Percentiles rank a stretch among this genome's conserved stretches.
phyloP scores from a whole-genome alignment of 2,329 filamentous ascomycete genomes.

The Aspergillus bombycis region DNA sequence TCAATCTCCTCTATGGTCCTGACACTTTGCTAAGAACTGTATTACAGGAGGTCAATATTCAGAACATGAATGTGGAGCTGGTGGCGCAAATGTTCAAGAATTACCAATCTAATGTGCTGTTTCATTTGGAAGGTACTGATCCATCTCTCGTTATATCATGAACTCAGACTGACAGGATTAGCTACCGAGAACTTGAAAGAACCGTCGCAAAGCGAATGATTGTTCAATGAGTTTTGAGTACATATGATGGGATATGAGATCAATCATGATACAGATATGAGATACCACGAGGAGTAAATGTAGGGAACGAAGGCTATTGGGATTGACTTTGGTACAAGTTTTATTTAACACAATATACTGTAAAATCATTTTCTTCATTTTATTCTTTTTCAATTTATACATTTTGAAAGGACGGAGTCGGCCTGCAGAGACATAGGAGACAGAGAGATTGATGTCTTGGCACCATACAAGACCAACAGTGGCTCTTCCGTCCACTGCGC shows the following conservation, averaged over 20 bases:
- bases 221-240: not conserved
- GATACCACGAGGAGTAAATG: not conserved
- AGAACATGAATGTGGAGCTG: constrained; percentile 98
- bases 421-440: not conserved
- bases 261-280: not conserved
- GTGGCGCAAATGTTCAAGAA: constrained; percentile 99
- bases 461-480: constrained; percentile 20
- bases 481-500: constrained; percentile 17
- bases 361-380: not conserved
- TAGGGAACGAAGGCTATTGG: not conserved
- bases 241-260: not conserved
- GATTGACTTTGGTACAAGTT: not conserved
- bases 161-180: constrained; percentile 39
- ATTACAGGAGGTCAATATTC: constrained; percentile 87
- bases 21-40: constrained; percentile 1
- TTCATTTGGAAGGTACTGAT: constrained; percentile 84
- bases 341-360: not conserved
- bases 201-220: constrained; percentile 57
- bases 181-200: constrained; percentile 84
- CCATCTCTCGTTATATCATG: not conserved
- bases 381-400: not conserved
- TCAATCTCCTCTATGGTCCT: not conserved
- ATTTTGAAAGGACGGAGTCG: not conserved
- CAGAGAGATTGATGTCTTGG: constrained; percentile 18
- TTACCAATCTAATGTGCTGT: constrained; percentile 96